Conservation (phyloP, 331 rosid genomes). For the Spiraea crenata region DNA sequence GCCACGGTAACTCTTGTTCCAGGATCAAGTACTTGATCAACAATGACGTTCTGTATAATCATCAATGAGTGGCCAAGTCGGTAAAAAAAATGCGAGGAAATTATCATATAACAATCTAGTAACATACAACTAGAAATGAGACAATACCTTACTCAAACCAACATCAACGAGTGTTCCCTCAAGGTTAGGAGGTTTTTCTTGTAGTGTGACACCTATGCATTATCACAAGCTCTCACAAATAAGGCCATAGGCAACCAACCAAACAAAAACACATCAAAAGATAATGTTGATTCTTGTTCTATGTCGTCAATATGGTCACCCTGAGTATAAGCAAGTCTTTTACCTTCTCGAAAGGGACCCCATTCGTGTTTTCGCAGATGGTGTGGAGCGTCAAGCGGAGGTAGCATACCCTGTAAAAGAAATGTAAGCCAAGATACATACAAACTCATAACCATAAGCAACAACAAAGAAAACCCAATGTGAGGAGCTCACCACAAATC, state of each 20-base stretch:
- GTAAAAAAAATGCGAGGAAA: conserved; percentile 6
- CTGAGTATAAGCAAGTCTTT: background rate
- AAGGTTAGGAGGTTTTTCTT: conserved; percentile 49
- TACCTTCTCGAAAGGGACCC: conserved; percentile 87
- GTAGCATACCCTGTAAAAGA: conserved; percentile 74
- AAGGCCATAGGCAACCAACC: conserved; percentile 4
- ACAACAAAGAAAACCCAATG: conserved; percentile 23
- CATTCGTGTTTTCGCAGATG: conserved; percentile 97
- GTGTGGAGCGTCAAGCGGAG: conserved; percentile 98
- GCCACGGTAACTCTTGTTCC: conserved; percentile 87
- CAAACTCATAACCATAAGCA: conserved; percentile 9
- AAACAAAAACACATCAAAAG: background rate
- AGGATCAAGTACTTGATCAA: conserved; percentile 79
- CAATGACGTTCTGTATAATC: conserved; percentile 60
- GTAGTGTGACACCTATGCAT: conserved; percentile 66
- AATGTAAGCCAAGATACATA: background rate
- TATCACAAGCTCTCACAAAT: conserved; percentile 30
- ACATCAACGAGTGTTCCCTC: conserved; percentile 73
- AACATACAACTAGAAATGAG: conserved; percentile 18
- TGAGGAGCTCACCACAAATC: conserved; percentile 67
- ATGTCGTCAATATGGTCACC: background rate
- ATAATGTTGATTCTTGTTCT: conserved; percentile 5
- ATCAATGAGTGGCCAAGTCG: conserved; percentile 14
- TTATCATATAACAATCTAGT: background rate
- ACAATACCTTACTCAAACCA: conserved; percentile 81